These are phyloP conservation scores for Dactylellina drechsleri DNA, from an alignment of 2,329 filamentous ascomycete species.

Conservation along the genomic window DNA sequence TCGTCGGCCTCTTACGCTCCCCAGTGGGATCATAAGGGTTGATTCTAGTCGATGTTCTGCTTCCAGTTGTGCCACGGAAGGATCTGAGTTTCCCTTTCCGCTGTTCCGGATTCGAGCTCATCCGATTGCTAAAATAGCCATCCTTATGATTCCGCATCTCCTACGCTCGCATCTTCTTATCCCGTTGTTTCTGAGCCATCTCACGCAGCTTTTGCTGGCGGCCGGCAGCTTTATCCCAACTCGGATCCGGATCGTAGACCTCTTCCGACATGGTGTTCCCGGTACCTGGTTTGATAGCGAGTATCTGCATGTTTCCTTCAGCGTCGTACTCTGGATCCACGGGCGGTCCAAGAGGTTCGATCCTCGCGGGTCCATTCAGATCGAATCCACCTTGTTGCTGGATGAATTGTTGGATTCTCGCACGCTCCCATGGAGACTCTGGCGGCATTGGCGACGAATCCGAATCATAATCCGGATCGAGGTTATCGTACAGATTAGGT, in stretches of 20 bases:
- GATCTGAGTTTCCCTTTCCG: background rate
- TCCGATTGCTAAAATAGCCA: background rate
- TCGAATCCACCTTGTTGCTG: background rate
- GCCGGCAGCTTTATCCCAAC: conserved; percentile 2
- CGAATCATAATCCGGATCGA: conserved; percentile 7
- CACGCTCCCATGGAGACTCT: background rate
- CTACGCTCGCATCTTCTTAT: background rate
- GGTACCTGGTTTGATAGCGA: conserved; percentile 1
- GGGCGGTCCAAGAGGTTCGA: background rate
- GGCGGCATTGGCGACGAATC: background rate
- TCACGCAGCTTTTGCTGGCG: background rate
- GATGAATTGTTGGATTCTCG: background rate
- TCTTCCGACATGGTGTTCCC: background rate
- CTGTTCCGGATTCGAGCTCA: background rate
- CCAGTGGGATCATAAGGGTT: background rate
- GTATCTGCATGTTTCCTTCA: conserved; percentile 10
- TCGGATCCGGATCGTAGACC: background rate
- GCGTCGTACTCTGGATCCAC: background rate
- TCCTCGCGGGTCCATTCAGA: background rate
- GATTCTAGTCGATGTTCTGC: background rate
- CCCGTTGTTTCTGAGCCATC: background rate
- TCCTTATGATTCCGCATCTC: background rate
- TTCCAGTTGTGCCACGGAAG: background rate
- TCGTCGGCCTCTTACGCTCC: background rate
- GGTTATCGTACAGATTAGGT: background rate